phyloP scores from a whole-genome alignment of 2,329 filamentous ascomycete species.

The Colletotrichum shisoi region DNA sequence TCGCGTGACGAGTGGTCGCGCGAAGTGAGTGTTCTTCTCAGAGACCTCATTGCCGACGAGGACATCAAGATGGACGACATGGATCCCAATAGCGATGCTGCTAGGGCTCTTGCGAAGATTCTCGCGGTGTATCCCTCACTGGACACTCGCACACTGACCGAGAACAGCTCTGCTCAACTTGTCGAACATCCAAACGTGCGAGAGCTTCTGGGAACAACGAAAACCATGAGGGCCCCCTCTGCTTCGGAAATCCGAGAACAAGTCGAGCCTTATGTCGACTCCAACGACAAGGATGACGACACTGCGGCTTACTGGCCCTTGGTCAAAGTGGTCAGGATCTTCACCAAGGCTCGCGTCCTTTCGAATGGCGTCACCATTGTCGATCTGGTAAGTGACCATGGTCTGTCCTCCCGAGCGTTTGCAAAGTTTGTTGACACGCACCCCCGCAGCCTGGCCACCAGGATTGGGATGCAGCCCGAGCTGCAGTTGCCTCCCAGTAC shows the following conservation, averaged over 20 bases:
- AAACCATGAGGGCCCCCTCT: not conserved
- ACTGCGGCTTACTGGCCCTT: slow-evolving; percentile 55
- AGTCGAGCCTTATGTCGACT: slow-evolving; percentile 14
- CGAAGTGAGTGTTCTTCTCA: slow-evolving; percentile 59
- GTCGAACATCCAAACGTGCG: not conserved
- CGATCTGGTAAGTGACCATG: not conserved
- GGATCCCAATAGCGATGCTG: slow-evolving; percentile 46
- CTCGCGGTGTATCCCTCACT: slow-evolving; percentile 55
- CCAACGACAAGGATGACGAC: not conserved
- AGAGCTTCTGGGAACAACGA: not conserved
- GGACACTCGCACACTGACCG: not conserved
- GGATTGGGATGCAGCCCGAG: slow-evolving; percentile 67
- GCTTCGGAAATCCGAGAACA: not conserved
- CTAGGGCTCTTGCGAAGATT: slow-evolving; percentile 53
- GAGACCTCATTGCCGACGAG: slow-evolving; percentile 56
- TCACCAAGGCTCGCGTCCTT: slow-evolving; percentile 8
- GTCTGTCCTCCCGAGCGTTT: rapidly evolving
- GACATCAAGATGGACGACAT: slow-evolving; percentile 34
- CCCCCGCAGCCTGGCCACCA: slow-evolving; percentile 59
- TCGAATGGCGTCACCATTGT: not conserved
- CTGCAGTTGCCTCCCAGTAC: slow-evolving; percentile 65
- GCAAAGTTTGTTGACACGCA: slow-evolving; percentile 20
- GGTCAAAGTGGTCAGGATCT: slow-evolving; percentile 13
- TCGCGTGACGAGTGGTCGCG: slow-evolving; percentile 58
- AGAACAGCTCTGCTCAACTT: not conserved